Evolutionary conservation across 2,329 filamentous ascomycete species (phyloP), one percentile per base, ranked within the genome.

Genomic region (Cladobotryum protrusum): DNA sequence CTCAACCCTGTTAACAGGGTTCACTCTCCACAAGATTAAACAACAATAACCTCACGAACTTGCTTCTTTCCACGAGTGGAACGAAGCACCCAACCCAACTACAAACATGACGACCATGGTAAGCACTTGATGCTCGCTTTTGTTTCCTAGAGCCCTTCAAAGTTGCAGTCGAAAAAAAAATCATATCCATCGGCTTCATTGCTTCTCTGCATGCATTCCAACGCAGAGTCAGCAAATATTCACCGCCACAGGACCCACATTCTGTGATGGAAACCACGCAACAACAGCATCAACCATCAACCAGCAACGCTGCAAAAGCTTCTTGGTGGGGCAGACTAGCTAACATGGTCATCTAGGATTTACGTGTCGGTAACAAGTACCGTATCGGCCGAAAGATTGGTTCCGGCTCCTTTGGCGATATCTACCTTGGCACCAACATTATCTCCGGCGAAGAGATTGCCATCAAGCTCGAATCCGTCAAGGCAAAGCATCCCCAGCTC

Each of bases 291-390:
- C n/a, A n/a, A n/a, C n/a, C n/a, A n/a, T n/a, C n/a, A 43, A 46
- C 19, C 18, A 44, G 42, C 8, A 11, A 17, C 42, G 42, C 29
- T 12, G 9, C 15, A 11, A 11, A 12, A 32, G 15, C 7, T 18
- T 12, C 19, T 20, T 14, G 29, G 36, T 40, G 34, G 36, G 19
- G 12, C n/a, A 36, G n/a, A 20, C 15, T 45, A 17, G 34, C 59
- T 63, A 57, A 64, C 53, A 3, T 44, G 35, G 29, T 33, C 20
- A 13, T 34, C 35, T 64, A 97, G 92, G 93, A 99, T 83, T 85
- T 99, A 65, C 90, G 93, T 67, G 93, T 99, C 74, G 93, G 93
- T 73, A 97, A 97, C 73, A 97, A 99, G 70, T 99, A 99, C 83
- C 90, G 93, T 64, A 97, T 99, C 72, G 93, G 93, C 70, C 89